Conservation (phyloP, 495 filamentous ascomycete genomes). For the Rhizodiscina lignyota region DNA sequence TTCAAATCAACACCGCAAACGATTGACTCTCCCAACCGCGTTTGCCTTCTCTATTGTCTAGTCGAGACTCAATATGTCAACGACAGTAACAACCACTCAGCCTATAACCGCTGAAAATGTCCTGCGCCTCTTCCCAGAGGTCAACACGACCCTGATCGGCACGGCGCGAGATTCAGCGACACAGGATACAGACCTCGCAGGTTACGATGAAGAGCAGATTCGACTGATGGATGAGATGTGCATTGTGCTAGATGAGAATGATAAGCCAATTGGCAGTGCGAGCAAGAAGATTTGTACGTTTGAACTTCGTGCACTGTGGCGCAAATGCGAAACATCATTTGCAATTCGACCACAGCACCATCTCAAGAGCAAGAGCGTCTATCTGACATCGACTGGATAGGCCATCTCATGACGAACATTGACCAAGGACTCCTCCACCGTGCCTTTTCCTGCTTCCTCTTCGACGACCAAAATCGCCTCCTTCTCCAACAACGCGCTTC, state of each 20-base stretch:
- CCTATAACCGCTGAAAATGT: constrained; percentile 72
- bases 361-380: too few species aligned
- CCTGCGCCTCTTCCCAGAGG: constrained; percentile 81
- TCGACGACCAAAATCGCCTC: constrained; percentile 73
- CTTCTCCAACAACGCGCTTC: constrained; percentile 88
- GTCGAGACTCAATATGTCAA: too few species aligned
- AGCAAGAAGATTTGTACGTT: constrained; percentile 94
- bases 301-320: constrained; percentile 4
- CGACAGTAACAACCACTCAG: constrained; percentile 26
- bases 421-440: constrained; percentile 87
- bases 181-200: constrained; percentile 37
- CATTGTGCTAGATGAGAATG: constrained; percentile 87
- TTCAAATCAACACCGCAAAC: too few species aligned
- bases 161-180: constrained; percentile 16
- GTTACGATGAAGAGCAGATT: constrained; percentile 95
- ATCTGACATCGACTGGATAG: constrained; percentile 25
- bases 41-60: too few species aligned
- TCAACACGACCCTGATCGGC: constrained; percentile 64
- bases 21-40: too few species aligned
- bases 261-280: constrained; percentile 85
- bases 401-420: constrained; percentile 98
- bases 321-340: too few species aligned
- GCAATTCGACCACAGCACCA: too few species aligned
- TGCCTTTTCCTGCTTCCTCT: constrained; percentile 95
- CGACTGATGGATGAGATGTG: constrained; percentile 98